Conservation (phyloP, 148 eudicot species). For the Pouteria glomerata region DNA sequence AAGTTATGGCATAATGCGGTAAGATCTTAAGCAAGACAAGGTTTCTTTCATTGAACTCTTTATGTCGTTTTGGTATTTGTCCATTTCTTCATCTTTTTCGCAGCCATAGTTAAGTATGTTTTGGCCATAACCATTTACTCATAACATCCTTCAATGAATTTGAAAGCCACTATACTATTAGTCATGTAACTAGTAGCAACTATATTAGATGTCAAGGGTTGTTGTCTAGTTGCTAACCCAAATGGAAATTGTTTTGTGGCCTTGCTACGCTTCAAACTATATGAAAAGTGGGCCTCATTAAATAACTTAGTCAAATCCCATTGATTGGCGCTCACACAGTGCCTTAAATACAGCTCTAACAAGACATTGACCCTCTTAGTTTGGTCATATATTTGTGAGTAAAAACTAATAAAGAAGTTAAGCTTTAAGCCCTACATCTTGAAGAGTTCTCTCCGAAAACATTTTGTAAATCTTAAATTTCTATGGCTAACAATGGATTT, state of each 20-base stretch:
- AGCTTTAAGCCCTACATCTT: neutral
- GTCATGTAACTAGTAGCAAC: neutral
- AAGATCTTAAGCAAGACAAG: neutral
- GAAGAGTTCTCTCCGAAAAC: neutral
- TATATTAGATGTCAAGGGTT: no score
- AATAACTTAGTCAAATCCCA: neutral
- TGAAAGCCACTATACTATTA: neutral
- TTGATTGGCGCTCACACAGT: neutral
- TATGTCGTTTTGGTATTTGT: neutral
- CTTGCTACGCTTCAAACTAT: no score
- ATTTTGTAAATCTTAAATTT: neutral
- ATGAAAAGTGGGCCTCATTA: no score
- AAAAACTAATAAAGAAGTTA: neutral
- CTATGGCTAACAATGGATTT: neutral
- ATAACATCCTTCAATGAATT: neutral
- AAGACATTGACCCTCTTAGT: neutral
- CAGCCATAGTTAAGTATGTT: neutral
- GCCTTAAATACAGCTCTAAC: neutral
- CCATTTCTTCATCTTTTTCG: neutral
- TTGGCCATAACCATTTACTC: neutral
- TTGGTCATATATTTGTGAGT: neutral
- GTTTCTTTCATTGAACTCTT: neutral
- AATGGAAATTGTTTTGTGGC: no score
- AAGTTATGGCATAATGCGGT: neutral
- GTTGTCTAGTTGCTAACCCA: no score